Evolutionary conservation across 345 rosid genomes (phyloP).

Genomic region (Nephelium lappaceum): DNA sequence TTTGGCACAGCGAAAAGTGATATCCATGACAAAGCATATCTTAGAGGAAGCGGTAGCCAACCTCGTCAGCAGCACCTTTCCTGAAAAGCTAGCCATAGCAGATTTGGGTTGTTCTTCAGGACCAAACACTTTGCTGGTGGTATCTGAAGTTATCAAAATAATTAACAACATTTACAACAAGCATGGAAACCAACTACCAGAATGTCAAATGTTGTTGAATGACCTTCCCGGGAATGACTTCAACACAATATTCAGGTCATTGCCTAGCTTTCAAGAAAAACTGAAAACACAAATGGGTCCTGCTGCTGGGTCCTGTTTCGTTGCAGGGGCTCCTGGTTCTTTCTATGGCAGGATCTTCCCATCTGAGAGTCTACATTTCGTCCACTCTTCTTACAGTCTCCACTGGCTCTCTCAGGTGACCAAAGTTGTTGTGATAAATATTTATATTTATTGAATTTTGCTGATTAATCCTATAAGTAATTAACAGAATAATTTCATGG

Average conservation of each 20-base stretch:
- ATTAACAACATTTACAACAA: constrained; percentile 27
- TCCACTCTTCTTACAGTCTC: constrained; percentile 54
- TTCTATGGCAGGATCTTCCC: constrained; percentile 56
- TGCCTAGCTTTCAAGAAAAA: constrained; percentile 29
- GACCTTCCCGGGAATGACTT: constrained; percentile 60
- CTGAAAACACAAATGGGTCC: constrained; percentile 23
- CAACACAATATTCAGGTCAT: constrained; percentile 46
- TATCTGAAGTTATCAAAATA: constrained; percentile 34
- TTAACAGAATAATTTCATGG: neutral
- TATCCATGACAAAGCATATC: constrained; percentile 47
- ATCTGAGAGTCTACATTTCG: constrained; percentile 33
- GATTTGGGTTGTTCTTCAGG: constrained; percentile 94
- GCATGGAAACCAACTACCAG: constrained; percentile 30
- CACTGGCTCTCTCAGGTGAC: constrained; percentile 55
- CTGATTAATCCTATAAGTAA: neutral
- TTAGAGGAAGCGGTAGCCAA: constrained; percentile 44
- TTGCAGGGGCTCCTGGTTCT: constrained; percentile 46
- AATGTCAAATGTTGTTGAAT: constrained; percentile 50
- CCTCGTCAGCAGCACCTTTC: constrained; percentile 32
- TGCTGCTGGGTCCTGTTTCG: constrained; percentile 17
- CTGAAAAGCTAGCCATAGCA: constrained; percentile 57
- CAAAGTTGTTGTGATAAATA: no score
- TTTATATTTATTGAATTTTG: no score
- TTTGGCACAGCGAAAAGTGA: constrained; percentile 36
- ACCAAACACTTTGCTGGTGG: constrained; percentile 55